phyloP scores from a whole-genome alignment of 768 basidiomycete genomes.

The Paxillus rubicundulus region DNA sequence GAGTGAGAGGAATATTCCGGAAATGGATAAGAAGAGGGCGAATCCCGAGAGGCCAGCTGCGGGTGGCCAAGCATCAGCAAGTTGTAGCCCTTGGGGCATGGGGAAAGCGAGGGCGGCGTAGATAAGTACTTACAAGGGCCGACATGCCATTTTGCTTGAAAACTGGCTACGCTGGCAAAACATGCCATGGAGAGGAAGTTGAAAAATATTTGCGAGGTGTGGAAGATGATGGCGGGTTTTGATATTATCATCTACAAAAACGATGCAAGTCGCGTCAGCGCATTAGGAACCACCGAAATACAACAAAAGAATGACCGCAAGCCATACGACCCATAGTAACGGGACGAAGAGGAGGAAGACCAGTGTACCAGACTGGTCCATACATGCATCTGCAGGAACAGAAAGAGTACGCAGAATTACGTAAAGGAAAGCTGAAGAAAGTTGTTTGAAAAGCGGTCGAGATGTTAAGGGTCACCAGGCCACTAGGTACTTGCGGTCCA shows the following conservation, averaged over 20 bases:
- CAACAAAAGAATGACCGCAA: slow-evolving; percentile 53
- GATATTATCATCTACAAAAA: slow-evolving; percentile 76
- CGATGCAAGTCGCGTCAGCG: slow-evolving; percentile 16
- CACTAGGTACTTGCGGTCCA: slow-evolving; percentile 15
- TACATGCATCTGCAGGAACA: slow-evolving; percentile 32
- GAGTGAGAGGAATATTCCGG: slow-evolving; percentile 67
- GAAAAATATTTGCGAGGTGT: slow-evolving; percentile 83
- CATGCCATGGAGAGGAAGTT: slow-evolving; percentile 91
- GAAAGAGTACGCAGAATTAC: slow-evolving; percentile 28
- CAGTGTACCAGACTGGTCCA: slow-evolving; percentile 46
- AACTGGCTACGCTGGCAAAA: slow-evolving; percentile 84
- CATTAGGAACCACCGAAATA: slow-evolving; percentile 4
- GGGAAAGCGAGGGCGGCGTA: neutral
- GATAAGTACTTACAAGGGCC: slow-evolving; percentile 71
- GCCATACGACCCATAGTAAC: slow-evolving; percentile 62
- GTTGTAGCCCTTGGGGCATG: slow-evolving; percentile 1
- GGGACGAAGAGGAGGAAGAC: slow-evolving; percentile 66
- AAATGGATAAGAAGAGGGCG: slow-evolving; percentile 74
- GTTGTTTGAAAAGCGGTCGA: slow-evolving; percentile 6
- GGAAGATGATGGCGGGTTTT: slow-evolving; percentile 76
- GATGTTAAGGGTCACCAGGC: slow-evolving; percentile 16
- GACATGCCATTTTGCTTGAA: slow-evolving; percentile 81
- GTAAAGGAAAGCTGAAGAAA: slow-evolving; percentile 27
- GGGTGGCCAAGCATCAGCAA: slow-evolving; percentile 12
- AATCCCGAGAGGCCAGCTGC: slow-evolving; percentile 86